A percentile compares a stretch with the other conserved stretches of the same genome.
phyloP scores from a whole-genome alignment of 2,329 filamentous ascomycete species.

The Bipolaris bicolor region DNA sequence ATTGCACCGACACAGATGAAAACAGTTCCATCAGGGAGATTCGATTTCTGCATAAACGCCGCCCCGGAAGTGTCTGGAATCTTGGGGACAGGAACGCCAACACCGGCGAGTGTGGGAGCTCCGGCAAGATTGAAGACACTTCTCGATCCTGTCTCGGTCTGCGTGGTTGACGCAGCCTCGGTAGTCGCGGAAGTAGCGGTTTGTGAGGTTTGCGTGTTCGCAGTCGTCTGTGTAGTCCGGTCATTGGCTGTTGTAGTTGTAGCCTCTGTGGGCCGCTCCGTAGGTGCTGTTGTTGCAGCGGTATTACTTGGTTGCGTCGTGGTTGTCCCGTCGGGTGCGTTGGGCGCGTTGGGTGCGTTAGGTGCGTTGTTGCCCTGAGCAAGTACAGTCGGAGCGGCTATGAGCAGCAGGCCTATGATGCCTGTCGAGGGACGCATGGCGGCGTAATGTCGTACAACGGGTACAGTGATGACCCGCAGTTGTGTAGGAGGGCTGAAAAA shows the following conservation, averaged over 20 bases:
- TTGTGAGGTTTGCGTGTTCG: not conserved
- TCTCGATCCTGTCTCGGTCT: constrained; percentile 37
- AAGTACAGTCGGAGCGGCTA: constrained; percentile 38
- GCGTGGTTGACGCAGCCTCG: constrained; percentile 24
- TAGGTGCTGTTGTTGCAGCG: constrained; percentile 23
- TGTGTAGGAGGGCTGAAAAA: constrained; percentile 9
- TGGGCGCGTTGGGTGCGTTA: not conserved
- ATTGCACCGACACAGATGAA: constrained; percentile 94
- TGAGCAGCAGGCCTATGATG: constrained; percentile 40
- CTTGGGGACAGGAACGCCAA: constrained; percentile 69
- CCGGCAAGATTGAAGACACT: constrained; percentile 41
- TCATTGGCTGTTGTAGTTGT: constrained; percentile 17
- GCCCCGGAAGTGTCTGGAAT: constrained; percentile 85
- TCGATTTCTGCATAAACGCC: constrained; percentile 89
- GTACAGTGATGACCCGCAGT: constrained; percentile 15
- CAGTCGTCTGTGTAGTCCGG: constrained; percentile 13
- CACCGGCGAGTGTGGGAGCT: constrained; percentile 61
- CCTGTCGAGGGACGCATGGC: constrained; percentile 43
- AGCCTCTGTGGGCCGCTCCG: constrained; percentile 7
- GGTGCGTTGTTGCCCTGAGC: constrained; percentile 34
- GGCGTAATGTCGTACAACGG: constrained; percentile 20
- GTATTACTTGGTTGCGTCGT: constrained; percentile 31
- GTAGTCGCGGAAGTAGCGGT: constrained; percentile 14
- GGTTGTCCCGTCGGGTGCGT: constrained; percentile 38
- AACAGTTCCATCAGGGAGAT: constrained; percentile 86